Conservation (phyloP, 2,329 filamentous ascomycete genomes). For the Thelonectria discophora region DNA sequence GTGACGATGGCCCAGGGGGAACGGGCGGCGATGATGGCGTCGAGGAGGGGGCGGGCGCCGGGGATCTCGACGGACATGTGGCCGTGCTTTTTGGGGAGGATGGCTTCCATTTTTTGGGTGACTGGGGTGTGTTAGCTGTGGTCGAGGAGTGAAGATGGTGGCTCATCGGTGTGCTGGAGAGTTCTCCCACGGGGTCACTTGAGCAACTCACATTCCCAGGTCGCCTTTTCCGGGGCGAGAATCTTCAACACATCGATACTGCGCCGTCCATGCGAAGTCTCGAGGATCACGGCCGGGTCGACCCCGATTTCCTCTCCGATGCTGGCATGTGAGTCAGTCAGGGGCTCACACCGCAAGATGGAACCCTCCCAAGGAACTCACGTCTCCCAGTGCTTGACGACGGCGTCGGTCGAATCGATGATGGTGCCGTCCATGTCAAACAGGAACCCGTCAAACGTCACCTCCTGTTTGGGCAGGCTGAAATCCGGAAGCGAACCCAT, state of each 20-base stretch:
- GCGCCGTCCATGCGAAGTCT: constrained; percentile 89
- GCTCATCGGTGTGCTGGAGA: too few relatives aligned
- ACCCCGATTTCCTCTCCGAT: constrained; percentile 85
- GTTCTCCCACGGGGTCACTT: too few relatives aligned
- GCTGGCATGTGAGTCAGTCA: constrained; percentile 50
- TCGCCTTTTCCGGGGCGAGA: constrained; percentile 85
- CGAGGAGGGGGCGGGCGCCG: constrained; percentile 77
- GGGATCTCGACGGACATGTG: constrained; percentile 85
- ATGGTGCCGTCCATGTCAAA: constrained; percentile 87
- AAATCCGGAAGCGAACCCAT: constrained; percentile 52
- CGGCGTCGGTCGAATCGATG: constrained; percentile 81
- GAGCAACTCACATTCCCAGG: constrained; percentile 85
- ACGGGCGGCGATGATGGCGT: constrained; percentile 66
- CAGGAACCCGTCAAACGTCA: constrained; percentile 65
- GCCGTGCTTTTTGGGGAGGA: constrained; percentile 80
- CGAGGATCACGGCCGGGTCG: constrained; percentile 82
- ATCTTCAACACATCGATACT: constrained; percentile 86
- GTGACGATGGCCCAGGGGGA: constrained; percentile 89
- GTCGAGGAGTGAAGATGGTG: too few relatives aligned
- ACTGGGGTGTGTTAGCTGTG: constrained; percentile 62
- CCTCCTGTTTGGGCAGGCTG: constrained; percentile 54
- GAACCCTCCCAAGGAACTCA: constrained; percentile 47
- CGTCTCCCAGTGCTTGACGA: constrained; percentile 81
- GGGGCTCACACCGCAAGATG: background rate
- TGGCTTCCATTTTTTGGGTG: constrained; percentile 78